These are phyloP conservation scores for Eucalyptus cloeziana DNA, from an alignment of 345 rosid genomes.

Conservation along the genomic window DNA sequence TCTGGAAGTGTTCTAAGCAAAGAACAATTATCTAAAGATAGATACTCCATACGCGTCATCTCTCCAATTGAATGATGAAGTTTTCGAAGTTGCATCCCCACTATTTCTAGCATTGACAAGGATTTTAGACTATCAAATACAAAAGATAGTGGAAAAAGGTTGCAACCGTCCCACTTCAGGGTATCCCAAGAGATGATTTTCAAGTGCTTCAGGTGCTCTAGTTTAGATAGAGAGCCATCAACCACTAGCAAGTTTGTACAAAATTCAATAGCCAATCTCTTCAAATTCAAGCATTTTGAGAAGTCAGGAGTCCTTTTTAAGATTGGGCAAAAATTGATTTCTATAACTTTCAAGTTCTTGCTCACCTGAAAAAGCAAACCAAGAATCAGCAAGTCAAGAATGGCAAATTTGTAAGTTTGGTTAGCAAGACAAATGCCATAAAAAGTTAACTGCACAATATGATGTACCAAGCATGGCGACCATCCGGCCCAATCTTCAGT, in stretches of 20 bases:
- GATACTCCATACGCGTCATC: no score
- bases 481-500: no score
- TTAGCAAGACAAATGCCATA: not conserved
- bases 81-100: not conserved
- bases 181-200: not conserved
- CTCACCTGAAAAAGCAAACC: not conserved
- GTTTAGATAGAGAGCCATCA: not conserved
- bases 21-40: no score
- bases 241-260: not conserved
- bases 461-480: no score
- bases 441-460: not conserved
- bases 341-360: not conserved
- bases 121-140: no score
- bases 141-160: not conserved
- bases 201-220: not conserved
- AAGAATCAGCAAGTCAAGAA: not conserved
- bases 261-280: not conserved
- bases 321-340: not conserved
- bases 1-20: no score
- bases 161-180: no score
- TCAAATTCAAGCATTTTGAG: not conserved
- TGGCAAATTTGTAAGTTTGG: not conserved
- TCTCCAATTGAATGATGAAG: not conserved
- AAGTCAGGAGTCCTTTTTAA: not conserved
- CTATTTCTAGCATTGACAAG: no score